Evolutionary conservation across 371 early-diverging fungal genomes (phyloP).

Genomic region (Mucor racemosus): DNA sequence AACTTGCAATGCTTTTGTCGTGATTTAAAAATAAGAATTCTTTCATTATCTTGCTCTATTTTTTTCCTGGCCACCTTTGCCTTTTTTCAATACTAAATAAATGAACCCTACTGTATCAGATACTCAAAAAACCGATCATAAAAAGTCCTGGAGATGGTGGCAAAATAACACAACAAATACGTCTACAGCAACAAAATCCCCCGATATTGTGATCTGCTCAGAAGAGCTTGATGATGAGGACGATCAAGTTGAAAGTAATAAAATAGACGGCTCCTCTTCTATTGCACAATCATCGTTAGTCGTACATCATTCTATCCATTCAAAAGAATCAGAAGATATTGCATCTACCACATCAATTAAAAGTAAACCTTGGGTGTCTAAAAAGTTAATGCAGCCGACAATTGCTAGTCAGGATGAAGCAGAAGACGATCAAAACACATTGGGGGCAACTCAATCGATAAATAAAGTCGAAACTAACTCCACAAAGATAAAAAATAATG

Average conservation of each 20-base stretch:
- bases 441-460: not conserved
- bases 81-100: not conserved
- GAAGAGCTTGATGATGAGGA: slow-evolving; percentile 2
- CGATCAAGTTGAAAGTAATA: not conserved
- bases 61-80: not conserved
- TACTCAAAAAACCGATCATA: not conserved
- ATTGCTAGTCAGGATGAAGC: slow-evolving; percentile 6
- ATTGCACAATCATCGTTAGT: slow-evolving; percentile 18
- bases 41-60: not conserved
- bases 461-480: not conserved
- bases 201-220: not conserved
- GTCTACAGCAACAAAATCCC: not conserved
- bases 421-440: slow-evolving; percentile 3
- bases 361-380: slow-evolving; percentile 20
- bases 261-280: slow-evolving; percentile 1
- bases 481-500: not conserved
- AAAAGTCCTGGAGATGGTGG: slow-evolving; percentile 22
- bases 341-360: slow-evolving; percentile 18
- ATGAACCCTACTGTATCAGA: not conserved
- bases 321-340: slow-evolving; percentile 20
- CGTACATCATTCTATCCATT: slow-evolving; percentile 18
- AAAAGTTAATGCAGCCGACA: not conserved
- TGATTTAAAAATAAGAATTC: not conserved
- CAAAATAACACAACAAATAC: not conserved
- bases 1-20: not conserved